phyloP scores from a whole-genome alignment of 768 basidiomycete genomes.

The Podaxis sp. region DNA sequence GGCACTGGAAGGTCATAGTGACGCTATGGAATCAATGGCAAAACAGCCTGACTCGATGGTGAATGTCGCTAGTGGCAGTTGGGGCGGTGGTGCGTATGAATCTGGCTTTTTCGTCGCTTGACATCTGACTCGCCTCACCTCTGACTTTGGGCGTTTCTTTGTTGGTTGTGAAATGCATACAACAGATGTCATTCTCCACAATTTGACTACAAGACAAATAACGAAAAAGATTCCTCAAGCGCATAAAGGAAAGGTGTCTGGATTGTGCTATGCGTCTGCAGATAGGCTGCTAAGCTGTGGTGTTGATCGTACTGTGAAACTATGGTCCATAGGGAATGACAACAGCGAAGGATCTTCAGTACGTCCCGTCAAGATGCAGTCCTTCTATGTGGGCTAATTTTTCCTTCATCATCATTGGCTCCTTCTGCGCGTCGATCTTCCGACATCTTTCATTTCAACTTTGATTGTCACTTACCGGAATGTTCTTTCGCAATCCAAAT shows the following conservation, averaged over 20 bases:
- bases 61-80: slow-evolving; percentile 86
- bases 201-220: slow-evolving; percentile 59
- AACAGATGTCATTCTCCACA: slow-evolving; percentile 83
- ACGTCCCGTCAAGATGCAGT: slow-evolving; percentile 28
- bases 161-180: not conserved
- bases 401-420: not conserved
- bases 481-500: not conserved
- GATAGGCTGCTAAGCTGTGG: slow-evolving; percentile 76
- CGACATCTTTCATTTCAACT: slow-evolving; percentile 12
- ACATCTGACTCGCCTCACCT: not conserved
- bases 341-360: slow-evolving; percentile 22
- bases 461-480: not conserved
- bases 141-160: not conserved
- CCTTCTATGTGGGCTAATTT: not conserved
- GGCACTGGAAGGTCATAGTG: slow-evolving; percentile 87
- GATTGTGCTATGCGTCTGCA: slow-evolving; percentile 63
- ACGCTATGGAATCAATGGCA: slow-evolving; percentile 87
- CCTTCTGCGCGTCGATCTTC: slow-evolving; percentile 17
- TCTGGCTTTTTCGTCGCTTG: not conserved
- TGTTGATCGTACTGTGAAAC: slow-evolving; percentile 77
- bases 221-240: slow-evolving; percentile 62
- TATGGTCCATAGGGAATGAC: slow-evolving; percentile 60
- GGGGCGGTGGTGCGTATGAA: slow-evolving; percentile 82
- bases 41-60: slow-evolving; percentile 73
- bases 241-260: slow-evolving; percentile 85